Percentiles rank a stretch among this genome's conserved stretches.
phyloP scores from a whole-genome alignment of 441 rosid genomes.

The Corymbia citriodora region DNA sequence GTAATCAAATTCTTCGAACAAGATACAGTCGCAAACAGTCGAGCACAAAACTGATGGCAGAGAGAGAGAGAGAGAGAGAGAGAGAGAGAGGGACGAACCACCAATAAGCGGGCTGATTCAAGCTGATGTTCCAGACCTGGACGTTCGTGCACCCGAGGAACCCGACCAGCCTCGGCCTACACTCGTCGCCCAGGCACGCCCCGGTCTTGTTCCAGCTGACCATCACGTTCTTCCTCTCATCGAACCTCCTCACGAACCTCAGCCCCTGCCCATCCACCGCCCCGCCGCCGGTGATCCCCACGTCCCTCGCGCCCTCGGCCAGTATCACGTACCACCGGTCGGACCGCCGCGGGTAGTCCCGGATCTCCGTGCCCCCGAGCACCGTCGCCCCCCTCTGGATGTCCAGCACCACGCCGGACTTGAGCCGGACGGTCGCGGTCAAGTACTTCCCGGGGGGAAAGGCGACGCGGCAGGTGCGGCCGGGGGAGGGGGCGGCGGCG shows the following conservation, averaged over 20 bases:
- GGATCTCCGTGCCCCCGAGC: conserved; percentile 56
- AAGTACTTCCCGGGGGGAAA: conserved; percentile 72
- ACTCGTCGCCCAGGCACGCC: conserved; percentile 76
- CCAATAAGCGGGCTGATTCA: conserved; percentile 81
- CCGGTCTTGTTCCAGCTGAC: conserved; percentile 83
- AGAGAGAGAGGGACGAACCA: conserved; percentile 37
- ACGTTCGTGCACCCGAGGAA: conserved; percentile 58
- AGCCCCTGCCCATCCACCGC: conserved; percentile 74
- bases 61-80: not conserved
- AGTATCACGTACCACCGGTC: conserved; percentile 71
- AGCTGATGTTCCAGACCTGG: conserved; percentile 46
- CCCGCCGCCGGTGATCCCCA: conserved; percentile 88
- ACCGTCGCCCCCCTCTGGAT: conserved; percentile 54
- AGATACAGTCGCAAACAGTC: not conserved
- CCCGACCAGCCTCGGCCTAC: conserved; percentile 73
- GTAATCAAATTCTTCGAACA: not conserved
- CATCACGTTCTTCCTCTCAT: conserved; percentile 74
- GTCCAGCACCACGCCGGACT: conserved; percentile 52
- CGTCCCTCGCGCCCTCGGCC: conserved; percentile 68
- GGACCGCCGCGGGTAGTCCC: conserved; percentile 55
- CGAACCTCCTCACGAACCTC: conserved; percentile 54
- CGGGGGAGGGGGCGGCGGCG: conserved; percentile 9
- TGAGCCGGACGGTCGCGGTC: conserved; percentile 63
- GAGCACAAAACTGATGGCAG: too few species aligned
- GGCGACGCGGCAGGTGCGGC: conserved; percentile 41